These are phyloP conservation scores for Calonectria honghensis DNA, from an alignment of 2,329 filamentous ascomycete genomes.

Conservation along the genomic window DNA sequence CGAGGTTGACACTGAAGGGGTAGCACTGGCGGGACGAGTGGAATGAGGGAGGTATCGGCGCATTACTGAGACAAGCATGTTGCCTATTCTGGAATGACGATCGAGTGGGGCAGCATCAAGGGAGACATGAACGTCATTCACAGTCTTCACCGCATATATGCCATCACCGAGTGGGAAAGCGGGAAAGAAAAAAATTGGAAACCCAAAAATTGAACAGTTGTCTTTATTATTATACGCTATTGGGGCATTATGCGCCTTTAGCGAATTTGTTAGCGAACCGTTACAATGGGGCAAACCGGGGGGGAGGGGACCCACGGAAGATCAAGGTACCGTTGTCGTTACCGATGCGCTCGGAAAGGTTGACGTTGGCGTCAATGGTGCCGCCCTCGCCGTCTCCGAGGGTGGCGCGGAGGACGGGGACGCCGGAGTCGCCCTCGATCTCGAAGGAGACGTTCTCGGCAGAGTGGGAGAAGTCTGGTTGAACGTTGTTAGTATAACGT, in stretches of 20 bases:
- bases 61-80: background rate
- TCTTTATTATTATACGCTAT: conserved; percentile 12
- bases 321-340: conserved; percentile 68
- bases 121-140: background rate
- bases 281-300: background rate
- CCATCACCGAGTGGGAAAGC: background rate
- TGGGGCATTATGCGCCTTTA: conserved; percentile 5
- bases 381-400: conserved; percentile 67
- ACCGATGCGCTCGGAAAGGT: conserved; percentile 72
- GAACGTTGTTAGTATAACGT: background rate
- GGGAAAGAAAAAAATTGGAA: background rate
- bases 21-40: background rate
- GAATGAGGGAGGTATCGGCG: background rate
- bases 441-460: conserved; percentile 68
- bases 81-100: background rate
- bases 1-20: background rate
- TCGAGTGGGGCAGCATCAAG: background rate
- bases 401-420: conserved; percentile 72
- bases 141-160: background rate
- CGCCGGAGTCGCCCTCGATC: conserved; percentile 69
- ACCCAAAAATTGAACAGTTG: background rate
- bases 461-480: conserved; percentile 65
- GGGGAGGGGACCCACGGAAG: conserved; percentile 39
- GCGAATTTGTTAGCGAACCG: conserved; percentile 11
- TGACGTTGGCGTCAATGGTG: conserved; percentile 66